Percentiles rank a stretch among this genome's conserved stretches.
Conservation (phyloP, 2,329 filamentous ascomycete genomes). For the Neophaeococcomyces aloes region DNA sequence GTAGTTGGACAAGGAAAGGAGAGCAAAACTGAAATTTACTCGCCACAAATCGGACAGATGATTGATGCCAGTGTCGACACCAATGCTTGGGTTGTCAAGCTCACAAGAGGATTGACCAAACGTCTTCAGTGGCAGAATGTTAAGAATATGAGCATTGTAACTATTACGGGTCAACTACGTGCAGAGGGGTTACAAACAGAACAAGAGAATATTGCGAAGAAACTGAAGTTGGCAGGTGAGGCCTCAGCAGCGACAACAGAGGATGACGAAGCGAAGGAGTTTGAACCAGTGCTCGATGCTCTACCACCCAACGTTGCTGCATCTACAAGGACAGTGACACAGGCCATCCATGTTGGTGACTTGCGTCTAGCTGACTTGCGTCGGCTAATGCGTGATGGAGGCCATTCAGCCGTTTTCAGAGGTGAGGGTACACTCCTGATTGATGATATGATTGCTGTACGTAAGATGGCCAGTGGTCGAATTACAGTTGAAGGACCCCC, state of each 20-base stretch:
- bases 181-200: slow-evolving; percentile 36
- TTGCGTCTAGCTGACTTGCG: slow-evolving; percentile 78
- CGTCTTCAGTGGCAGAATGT: slow-evolving; percentile 92
- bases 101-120: slow-evolving; percentile 74
- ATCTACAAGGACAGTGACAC: slow-evolving; percentile 64
- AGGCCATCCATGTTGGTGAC: slow-evolving; percentile 90
- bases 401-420: slow-evolving; percentile 82
- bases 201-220: slow-evolving; percentile 36
- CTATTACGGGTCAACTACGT: slow-evolving; percentile 67
- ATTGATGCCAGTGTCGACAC: slow-evolving; percentile 94
- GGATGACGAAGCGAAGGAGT: slow-evolving; percentile 16
- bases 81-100: slow-evolving; percentile 90
- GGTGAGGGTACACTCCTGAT: slow-evolving; percentile 87
- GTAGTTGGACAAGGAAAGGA: slow-evolving; percentile 35
- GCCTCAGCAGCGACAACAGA: slow-evolving; percentile 13
- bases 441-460: slow-evolving; percentile 75
- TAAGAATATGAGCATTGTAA: slow-evolving; percentile 77
- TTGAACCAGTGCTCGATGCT: slow-evolving; percentile 46
- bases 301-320: slow-evolving; percentile 54
- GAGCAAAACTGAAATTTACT: slow-evolving; percentile 59
- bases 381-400: slow-evolving; percentile 67
- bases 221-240: slow-evolving; percentile 40
- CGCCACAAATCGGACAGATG: slow-evolving; percentile 59
- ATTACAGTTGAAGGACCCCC: slow-evolving; percentile 79
- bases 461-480: slow-evolving; percentile 74